A percentile compares a stretch with the other conserved stretches of the same genome.
phyloP scores from a whole-genome alignment of 441 rosid genomes.

The Adansonia gregorii region DNA sequence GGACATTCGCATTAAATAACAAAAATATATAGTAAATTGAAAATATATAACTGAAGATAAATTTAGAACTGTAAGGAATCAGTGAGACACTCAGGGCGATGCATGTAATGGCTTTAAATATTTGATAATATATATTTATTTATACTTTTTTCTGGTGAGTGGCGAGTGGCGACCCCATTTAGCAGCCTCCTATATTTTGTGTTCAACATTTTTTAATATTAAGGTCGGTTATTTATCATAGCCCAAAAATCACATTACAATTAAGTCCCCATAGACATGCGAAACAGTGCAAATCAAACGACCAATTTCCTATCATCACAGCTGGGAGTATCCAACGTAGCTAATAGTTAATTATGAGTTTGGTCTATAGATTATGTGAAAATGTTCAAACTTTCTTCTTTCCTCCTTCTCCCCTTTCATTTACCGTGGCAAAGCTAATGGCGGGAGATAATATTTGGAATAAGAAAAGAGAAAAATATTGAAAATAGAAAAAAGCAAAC shows the following conservation, averaged over 20 bases:
- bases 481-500: too few species aligned
- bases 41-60: not conserved
- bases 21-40: not conserved
- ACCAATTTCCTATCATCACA: not conserved
- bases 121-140: not conserved
- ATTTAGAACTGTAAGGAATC: not conserved
- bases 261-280: not conserved
- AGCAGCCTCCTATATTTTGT: not conserved
- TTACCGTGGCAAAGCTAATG: not conserved
- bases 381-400: not conserved
- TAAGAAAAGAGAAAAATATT: too few species aligned
- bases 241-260: not conserved
- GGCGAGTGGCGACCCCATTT: slow-evolving; percentile 15
- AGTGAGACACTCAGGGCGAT: not conserved
- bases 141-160: not conserved
- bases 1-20: not conserved
- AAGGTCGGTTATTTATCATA: not conserved
- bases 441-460: too few species aligned
- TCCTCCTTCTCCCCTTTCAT: not conserved
- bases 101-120: not conserved
- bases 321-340: not conserved
- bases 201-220: not conserved
- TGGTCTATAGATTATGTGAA: not conserved
- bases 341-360: not conserved
- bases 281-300: not conserved